These are phyloP conservation scores for Stagonosporopsis vannaccii DNA, from an alignment of 2,329 filamentous ascomycete genomes.

Conservation along the genomic window DNA sequence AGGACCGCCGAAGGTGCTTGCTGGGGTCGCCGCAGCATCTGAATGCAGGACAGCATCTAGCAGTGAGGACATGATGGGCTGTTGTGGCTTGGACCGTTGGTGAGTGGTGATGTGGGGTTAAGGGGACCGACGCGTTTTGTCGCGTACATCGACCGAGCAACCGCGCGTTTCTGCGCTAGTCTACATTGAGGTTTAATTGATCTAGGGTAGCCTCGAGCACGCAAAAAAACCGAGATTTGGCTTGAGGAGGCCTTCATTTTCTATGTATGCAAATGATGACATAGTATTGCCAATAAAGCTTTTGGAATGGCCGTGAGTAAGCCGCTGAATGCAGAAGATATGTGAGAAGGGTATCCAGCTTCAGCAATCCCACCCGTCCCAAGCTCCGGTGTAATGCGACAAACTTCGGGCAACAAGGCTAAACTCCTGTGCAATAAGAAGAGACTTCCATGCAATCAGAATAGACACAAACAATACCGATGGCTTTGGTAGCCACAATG, in stretches of 20 bases:
- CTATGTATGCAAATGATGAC: neutral
- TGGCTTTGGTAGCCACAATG: slow-evolving; percentile 1
- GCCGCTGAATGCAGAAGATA: neutral
- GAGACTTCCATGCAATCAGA: neutral
- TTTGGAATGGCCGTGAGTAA: neutral
- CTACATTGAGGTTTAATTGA: slow-evolving; percentile 15
- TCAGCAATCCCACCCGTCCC: neutral
- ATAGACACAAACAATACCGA: neutral
- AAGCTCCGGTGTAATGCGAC: neutral
- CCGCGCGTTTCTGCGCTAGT: slow-evolving; percentile 10
- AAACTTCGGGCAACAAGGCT: neutral
- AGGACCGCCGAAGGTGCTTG: slow-evolving; percentile 46
- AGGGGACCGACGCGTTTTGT: slow-evolving; percentile 14
- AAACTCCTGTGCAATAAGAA: neutral
- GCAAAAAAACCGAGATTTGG: too few species aligned
- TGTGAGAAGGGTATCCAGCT: slow-evolving; percentile 17
- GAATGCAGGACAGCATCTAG: slow-evolving; percentile 60
- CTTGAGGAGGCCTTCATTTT: neutral
- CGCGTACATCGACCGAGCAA: slow-evolving; percentile 14
- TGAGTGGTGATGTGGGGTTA: slow-evolving; percentile 13
- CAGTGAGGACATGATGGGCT: slow-evolving; percentile 58
- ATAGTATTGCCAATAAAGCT: neutral
- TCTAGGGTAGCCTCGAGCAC: neutral
- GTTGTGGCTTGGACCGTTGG: slow-evolving; percentile 9
- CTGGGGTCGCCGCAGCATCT: slow-evolving; percentile 51